A percentile compares a stretch with the other conserved stretches of the same genome.
These are phyloP conservation scores for Neurospora discreta DNA, from an alignment of 495 filamentous ascomycete species.

Conservation along the genomic window DNA sequence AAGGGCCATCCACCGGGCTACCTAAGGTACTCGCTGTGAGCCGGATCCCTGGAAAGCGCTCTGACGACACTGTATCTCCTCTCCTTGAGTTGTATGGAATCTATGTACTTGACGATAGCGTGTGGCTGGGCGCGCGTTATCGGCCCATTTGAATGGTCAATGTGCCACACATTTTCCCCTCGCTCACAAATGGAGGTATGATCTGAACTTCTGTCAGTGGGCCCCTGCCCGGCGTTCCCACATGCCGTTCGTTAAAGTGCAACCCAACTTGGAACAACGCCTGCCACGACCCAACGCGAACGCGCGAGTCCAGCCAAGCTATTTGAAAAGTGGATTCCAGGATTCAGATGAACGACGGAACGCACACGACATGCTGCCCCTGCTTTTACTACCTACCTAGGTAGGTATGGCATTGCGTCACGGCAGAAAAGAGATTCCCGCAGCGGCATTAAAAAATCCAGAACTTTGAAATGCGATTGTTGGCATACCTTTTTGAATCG, in stretches of 20 bases:
- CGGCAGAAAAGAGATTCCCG: neutral
- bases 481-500: neutral
- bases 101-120: neutral
- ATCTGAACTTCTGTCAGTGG: neutral
- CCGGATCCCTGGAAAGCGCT: neutral
- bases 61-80: neutral
- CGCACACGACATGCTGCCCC: neutral
- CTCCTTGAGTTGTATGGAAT: no score
- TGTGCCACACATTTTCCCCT: neutral
- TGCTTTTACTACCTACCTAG: neutral
- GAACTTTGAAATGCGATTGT: neutral
- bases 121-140: neutral
- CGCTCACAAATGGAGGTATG: neutral
- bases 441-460: neutral
- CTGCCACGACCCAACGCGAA: neutral
- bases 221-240: neutral
- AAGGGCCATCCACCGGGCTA: neutral
- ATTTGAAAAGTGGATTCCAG: neutral
- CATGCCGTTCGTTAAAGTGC: neutral
- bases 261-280: no score
- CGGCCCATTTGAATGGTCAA: neutral
- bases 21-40: no score
- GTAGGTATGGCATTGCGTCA: neutral
- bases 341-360: neutral
- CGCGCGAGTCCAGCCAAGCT: neutral